These are phyloP conservation scores for Plasmodium ovale DNA, from an alignment of 169 alveolate species.

Conservation along the genomic window DNA sequence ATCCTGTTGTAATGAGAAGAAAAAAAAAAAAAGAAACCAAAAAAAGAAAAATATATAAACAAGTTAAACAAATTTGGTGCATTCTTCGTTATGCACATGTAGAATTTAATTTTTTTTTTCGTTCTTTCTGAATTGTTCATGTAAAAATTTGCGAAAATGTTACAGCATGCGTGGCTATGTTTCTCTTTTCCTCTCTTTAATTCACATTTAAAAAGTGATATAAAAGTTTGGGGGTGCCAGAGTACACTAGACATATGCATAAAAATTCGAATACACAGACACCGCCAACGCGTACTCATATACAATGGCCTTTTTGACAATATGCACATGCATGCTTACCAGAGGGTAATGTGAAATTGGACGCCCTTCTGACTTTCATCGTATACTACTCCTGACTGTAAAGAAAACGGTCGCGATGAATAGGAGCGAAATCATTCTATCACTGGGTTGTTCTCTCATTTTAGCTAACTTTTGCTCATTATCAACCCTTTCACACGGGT, in stretches of 20 bases:
- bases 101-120: too few relatives aligned
- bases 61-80: not conserved
- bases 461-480: too few relatives aligned
- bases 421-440: not conserved
- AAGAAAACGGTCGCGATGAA: not conserved
- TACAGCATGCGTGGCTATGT: too few relatives aligned
- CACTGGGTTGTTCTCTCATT: not conserved
- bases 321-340: slow-evolving; percentile 19
- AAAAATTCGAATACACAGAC: not conserved
- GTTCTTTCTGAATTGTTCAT: not conserved
- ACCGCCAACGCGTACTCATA: not conserved
- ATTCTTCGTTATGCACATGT: too few relatives aligned
- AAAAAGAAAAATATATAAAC: not conserved
- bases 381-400: slow-evolving; percentile 59
- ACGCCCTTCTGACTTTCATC: slow-evolving; percentile 59
- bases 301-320: not conserved
- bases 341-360: slow-evolving; percentile 49
- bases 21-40: not conserved
- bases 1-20: slow-evolving; percentile 24
- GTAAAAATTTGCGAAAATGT: too few relatives aligned
- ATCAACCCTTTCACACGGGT: too few relatives aligned
- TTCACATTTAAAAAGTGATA: too few relatives aligned
- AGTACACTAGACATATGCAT: too few relatives aligned
- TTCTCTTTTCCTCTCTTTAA: too few relatives aligned
- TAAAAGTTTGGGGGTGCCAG: too few relatives aligned